phyloP scores from a whole-genome alignment of 495 filamentous ascomycete species.

The Xylaria longipes region DNA sequence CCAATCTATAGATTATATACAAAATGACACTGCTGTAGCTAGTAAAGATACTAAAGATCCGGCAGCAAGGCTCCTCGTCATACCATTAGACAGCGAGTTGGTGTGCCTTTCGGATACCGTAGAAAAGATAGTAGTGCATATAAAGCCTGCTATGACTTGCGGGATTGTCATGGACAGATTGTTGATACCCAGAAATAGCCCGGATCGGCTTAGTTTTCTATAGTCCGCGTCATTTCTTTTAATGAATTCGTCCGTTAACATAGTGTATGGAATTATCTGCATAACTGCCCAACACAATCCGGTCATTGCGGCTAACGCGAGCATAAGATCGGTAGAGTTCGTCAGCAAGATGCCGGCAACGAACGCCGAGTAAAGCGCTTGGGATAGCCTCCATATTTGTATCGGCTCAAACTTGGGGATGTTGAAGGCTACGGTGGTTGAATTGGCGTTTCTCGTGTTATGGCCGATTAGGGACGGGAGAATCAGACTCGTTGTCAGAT shows the following conservation, averaged over 20 bases:
- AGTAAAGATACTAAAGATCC: neutral
- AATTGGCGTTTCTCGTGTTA: neutral
- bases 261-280: slow-evolving; percentile 11
- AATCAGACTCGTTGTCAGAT: neutral
- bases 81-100: neutral
- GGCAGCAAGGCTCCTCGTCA: neutral
- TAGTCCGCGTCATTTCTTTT: neutral
- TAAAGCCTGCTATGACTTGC: slow-evolving; percentile 13
- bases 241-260: slow-evolving; percentile 9
- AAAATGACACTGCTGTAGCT: neutral
- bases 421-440: neutral
- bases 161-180: slow-evolving; percentile 1
- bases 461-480: neutral
- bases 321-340: neutral
- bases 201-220: neutral
- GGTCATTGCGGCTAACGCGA: neutral
- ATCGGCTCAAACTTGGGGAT: neutral
- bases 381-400: neutral
- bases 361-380: neutral
- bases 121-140: slow-evolving; percentile 8
- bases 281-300: neutral
- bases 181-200: slow-evolving; percentile 8
- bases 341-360: slow-evolving; percentile 10
- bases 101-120: neutral
- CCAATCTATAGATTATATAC: neutral